Conservation (phyloP, 768 basidiomycete genomes). For the Boletus rubescentipes region DNA sequence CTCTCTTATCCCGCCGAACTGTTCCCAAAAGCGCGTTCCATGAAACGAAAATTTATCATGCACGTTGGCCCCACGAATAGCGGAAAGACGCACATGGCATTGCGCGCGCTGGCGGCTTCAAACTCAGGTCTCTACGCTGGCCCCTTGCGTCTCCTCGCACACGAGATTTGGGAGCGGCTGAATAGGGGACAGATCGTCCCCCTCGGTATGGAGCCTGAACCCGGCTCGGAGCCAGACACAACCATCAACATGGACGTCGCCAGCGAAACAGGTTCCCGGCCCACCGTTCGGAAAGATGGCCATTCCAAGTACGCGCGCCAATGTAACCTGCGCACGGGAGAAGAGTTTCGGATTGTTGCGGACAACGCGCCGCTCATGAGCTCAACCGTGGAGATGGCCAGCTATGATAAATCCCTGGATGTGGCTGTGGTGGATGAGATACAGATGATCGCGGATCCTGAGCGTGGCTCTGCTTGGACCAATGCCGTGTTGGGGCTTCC, state of each 20-base stretch:
- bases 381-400: slow-evolving; percentile 94
- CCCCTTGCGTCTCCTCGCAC: slow-evolving; percentile 87
- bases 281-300: slow-evolving; percentile 36
- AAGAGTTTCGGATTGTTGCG: slow-evolving; percentile 75
- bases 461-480: slow-evolving; percentile 84
- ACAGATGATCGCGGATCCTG: slow-evolving; percentile 84
- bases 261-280: slow-evolving; percentile 19
- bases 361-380: slow-evolving; percentile 57
- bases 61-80: slow-evolving; percentile 98
- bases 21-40: slow-evolving; percentile 51
- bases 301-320: slow-evolving; percentile 51
- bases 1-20: slow-evolving; percentile 48
- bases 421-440: slow-evolving; percentile 97
- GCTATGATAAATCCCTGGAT: slow-evolving; percentile 44
- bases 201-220: slow-evolving; percentile 50
- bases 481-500: slow-evolving; percentile 70
- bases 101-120: slow-evolving; percentile 83
- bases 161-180: slow-evolving; percentile 90
- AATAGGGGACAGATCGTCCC: slow-evolving; percentile 89
- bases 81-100: slow-evolving; percentile 93
- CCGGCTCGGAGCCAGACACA: slow-evolving; percentile 38
- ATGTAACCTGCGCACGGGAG: slow-evolving; percentile 92
- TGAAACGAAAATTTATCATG: slow-evolving; percentile 80
- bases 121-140: slow-evolving; percentile 81
- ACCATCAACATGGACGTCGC: slow-evolving; percentile 33